Evolutionary conservation across 2,329 filamentous ascomycete genomes (phyloP).

Genomic region (Dactylellina drechsleri): DNA sequence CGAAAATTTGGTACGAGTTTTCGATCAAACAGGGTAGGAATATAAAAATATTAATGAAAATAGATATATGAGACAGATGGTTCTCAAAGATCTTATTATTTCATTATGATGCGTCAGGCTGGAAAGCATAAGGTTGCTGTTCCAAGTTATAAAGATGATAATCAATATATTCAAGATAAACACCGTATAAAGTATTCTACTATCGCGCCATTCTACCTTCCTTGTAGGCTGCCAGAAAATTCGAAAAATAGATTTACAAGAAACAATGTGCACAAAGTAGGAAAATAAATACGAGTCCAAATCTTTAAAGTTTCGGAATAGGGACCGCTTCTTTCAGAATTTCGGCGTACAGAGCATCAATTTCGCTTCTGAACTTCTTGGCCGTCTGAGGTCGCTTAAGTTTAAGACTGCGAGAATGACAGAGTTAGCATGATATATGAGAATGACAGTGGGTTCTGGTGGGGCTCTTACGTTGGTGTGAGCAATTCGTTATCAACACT

Average conservation of each 20-base stretch:
- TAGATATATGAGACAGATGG: too few relatives aligned
- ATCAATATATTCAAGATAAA: neutral
- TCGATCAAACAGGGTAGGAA: too few relatives aligned
- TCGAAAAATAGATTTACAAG: slow-evolving; percentile 4
- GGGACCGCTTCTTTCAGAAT: slow-evolving; percentile 58
- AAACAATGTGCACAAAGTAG: slow-evolving; percentile 12
- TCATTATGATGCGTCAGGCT: too few relatives aligned
- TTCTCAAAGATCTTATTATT: too few relatives aligned
- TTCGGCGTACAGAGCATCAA: slow-evolving; percentile 72
- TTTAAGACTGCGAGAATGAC: slow-evolving; percentile 68
- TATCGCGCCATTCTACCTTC: slow-evolving; percentile 34
- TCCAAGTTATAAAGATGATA: neutral
- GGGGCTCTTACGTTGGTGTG: slow-evolving; percentile 73
- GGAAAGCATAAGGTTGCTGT: neutral
- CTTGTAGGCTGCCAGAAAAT: neutral
- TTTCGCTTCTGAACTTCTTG: slow-evolving; percentile 69
- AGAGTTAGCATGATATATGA: slow-evolving; percentile 18
- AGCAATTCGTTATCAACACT: slow-evolving; percentile 90
- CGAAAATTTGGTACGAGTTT: too few relatives aligned
- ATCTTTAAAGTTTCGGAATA: slow-evolving; percentile 22
- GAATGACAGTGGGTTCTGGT: slow-evolving; percentile 4
- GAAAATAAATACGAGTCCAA: slow-evolving; percentile 11
- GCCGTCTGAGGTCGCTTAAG: slow-evolving; percentile 75
- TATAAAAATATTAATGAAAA: too few relatives aligned
- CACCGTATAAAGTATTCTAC: slow-evolving; percentile 18